Percentiles rank a stretch among this genome's conserved stretches.
phyloP scores from a whole-genome alignment of 1,284 basidiomycete genomes.

The Hypsizygus ulmarius region DNA sequence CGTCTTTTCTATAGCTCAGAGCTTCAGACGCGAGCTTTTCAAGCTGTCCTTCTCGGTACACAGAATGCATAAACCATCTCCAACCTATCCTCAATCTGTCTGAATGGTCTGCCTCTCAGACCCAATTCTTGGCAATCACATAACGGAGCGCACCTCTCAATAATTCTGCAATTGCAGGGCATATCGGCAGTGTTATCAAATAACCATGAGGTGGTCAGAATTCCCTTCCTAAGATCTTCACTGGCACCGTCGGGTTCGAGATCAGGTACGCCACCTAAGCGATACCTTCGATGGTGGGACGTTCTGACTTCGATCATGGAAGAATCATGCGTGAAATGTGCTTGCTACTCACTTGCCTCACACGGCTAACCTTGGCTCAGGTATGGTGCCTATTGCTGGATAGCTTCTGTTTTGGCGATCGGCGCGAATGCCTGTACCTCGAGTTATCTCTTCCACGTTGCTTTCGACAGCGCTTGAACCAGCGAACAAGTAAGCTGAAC shows the following conservation, averaged over 20 bases:
- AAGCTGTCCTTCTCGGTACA: constrained; percentile 30
- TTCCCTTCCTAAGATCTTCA: constrained; percentile 26
- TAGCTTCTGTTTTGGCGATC: too few species aligned
- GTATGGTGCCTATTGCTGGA: too few species aligned
- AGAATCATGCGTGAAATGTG: too few species aligned
- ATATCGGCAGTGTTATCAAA: constrained; percentile 34
- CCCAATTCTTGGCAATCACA: constrained; percentile 28
- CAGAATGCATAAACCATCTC: constrained; percentile 24
- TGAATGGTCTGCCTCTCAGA: constrained; percentile 6
- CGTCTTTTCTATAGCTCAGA: constrained; percentile 18
- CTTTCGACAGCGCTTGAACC: constrained; percentile 33
- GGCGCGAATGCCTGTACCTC: constrained; percentile 24
- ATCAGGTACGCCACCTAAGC: constrained; percentile 4
- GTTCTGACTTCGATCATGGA: too few species aligned
- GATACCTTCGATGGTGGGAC: too few species aligned
- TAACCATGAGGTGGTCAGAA: constrained; percentile 29
- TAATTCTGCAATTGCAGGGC: constrained; percentile 28
- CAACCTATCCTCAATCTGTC: neutral
- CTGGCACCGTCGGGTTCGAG: constrained; percentile 33
- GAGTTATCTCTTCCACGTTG: constrained; percentile 35
- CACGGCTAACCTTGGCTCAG: too few species aligned
- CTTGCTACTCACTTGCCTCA: too few species aligned
- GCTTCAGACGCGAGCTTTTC: constrained; percentile 35
- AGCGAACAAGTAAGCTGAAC: constrained; percentile 31
- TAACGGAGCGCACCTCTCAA: constrained; percentile 29